A percentile compares a stretch with the other conserved stretches of the same genome.
Evolutionary conservation across 208 protist genomes (phyloP).

Genomic region (Leishmania arabica): DNA sequence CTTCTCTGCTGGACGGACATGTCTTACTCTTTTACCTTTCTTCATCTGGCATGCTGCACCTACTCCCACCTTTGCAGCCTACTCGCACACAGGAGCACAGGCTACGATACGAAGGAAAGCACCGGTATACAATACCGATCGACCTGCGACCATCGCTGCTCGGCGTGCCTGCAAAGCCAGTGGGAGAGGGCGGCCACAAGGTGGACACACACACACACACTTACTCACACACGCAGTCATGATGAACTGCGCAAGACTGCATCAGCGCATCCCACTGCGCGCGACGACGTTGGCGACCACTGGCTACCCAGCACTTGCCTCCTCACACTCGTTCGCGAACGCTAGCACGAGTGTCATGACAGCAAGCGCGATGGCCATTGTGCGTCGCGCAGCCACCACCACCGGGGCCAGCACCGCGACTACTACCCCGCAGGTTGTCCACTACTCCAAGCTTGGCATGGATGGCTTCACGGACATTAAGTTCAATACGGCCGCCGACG

Average conservation of each 20-base stretch:
- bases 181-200: neutral
- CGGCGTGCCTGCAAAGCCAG: neutral
- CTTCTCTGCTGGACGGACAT: neutral
- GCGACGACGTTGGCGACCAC: neutral
- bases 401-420: neutral
- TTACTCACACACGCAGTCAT: neutral
- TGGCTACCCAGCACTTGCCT: neutral
- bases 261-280: neutral
- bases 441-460: conserved; percentile 78
- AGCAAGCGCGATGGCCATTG: neutral
- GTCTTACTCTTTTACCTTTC: neutral
- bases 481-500: conserved; percentile 77
- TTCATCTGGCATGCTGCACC: neutral
- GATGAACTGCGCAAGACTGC: neutral
- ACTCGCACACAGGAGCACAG: neutral
- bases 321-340: neutral
- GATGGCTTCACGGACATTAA: conserved; percentile 81
- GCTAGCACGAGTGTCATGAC: neutral
- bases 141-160: neutral
- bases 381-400: neutral
- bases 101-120: neutral
- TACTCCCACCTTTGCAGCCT: neutral
- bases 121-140: neutral
- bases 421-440: conserved; percentile 12
- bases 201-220: neutral